Evolutionary conservation across 192 early-diverging fungal species (phyloP).

Genomic region (Backusella liffmaniae): DNA sequence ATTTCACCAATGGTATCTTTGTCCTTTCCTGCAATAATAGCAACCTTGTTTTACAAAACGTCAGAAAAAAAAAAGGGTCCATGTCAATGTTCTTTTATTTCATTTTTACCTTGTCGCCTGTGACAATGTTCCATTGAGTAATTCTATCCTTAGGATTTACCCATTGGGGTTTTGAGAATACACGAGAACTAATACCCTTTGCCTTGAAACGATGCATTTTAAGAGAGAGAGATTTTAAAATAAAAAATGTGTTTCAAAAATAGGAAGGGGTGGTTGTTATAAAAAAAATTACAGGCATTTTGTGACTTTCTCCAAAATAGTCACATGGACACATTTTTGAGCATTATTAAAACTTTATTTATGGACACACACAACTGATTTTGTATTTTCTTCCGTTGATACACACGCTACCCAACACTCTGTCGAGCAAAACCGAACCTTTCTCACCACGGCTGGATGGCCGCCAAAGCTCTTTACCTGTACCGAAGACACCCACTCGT

Average conservation of each 20-base stretch:
- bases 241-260: not conserved
- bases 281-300: not conserved
- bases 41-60: slow-evolving; percentile 27
- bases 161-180: slow-evolving; percentile 25
- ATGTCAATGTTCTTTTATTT: not conserved
- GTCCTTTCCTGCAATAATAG: slow-evolving; percentile 41
- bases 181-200: slow-evolving; percentile 31
- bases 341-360: not conserved
- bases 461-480: slow-evolving; percentile 51
- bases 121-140: slow-evolving; percentile 35
- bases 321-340: not conserved
- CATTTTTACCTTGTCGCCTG: slow-evolving; percentile 38
- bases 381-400: not conserved
- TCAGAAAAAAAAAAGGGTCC: not conserved
- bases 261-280: slow-evolving; percentile 9
- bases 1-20: slow-evolving; percentile 42
- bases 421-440: slow-evolving; percentile 49
- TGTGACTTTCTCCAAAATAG: not conserved
- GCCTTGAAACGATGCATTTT: slow-evolving; percentile 43
- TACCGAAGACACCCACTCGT: slow-evolving; percentile 55
- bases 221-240: not conserved
- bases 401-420: slow-evolving; percentile 39
- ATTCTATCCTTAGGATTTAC: slow-evolving; percentile 38
- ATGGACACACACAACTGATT: slow-evolving; percentile 12
- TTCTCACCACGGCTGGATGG: slow-evolving; percentile 50